A percentile compares a stretch with the other conserved stretches of the same genome.
Evolutionary conservation across 129 eudicot genomes (phyloP).

Genomic region (Tagetes patula): DNA sequence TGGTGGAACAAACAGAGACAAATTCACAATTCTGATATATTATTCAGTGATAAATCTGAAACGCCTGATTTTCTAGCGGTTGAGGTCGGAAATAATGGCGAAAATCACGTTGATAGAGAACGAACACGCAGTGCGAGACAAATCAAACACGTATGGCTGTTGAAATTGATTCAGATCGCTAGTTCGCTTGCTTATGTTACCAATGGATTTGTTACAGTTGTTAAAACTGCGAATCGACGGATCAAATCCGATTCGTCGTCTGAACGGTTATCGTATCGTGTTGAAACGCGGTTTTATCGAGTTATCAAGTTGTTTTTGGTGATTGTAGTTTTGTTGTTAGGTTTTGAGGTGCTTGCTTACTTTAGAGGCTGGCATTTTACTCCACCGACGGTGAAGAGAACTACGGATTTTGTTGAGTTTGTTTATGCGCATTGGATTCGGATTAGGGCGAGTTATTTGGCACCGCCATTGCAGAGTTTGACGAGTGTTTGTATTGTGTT

Average conservation of each 20-base stretch:
- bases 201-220: slow-evolving; percentile 37
- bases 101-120: slow-evolving; percentile 34
- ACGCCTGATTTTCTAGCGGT: slow-evolving; percentile 37
- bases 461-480: slow-evolving; percentile 69
- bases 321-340: slow-evolving; percentile 40
- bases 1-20: slow-evolving; percentile 87
- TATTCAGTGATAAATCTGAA: slow-evolving; percentile 31
- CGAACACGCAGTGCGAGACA: slow-evolving; percentile 73
- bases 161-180: slow-evolving; percentile 51
- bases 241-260: slow-evolving; percentile 32
- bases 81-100: slow-evolving; percentile 36
- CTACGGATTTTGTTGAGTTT: slow-evolving; percentile 51
- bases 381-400: slow-evolving; percentile 51
- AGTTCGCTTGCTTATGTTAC: slow-evolving; percentile 36
- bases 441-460: slow-evolving; percentile 64
- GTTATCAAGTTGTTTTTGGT: slow-evolving; percentile 52
- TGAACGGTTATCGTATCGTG: slow-evolving; percentile 16
- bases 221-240: slow-evolving; percentile 61
- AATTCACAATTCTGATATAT: slow-evolving; percentile 16
- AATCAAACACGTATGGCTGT: slow-evolving; percentile 59
- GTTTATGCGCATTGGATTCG: slow-evolving; percentile 68
- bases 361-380: slow-evolving; percentile 77
- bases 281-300: slow-evolving; percentile 48
- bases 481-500: slow-evolving; percentile 61
- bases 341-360: slow-evolving; percentile 65